phyloP scores from a whole-genome alignment of 2,329 filamentous ascomycete genomes.

The Clonostachys byssicola region DNA sequence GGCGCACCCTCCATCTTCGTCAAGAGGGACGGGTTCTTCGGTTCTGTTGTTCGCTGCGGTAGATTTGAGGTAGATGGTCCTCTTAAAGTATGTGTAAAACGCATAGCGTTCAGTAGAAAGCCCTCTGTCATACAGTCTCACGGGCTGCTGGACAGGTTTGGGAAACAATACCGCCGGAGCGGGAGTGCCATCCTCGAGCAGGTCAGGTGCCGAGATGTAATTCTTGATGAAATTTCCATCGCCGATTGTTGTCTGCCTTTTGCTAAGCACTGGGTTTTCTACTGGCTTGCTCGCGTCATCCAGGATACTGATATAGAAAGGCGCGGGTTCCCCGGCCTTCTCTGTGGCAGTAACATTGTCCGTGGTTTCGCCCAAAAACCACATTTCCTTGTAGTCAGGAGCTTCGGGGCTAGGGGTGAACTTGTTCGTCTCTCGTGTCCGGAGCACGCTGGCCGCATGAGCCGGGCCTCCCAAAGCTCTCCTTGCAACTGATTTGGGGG shows the following conservation, averaged over 20 bases:
- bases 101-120: slow-evolving; percentile 81
- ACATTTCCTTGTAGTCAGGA: slow-evolving; percentile 65
- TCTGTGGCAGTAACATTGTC: slow-evolving; percentile 62
- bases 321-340: slow-evolving; percentile 82
- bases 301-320: slow-evolving; percentile 80
- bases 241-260: slow-evolving; percentile 8
- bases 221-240: slow-evolving; percentile 12
- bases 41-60: slow-evolving; percentile 41
- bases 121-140: slow-evolving; percentile 82
- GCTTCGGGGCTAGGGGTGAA: slow-evolving; percentile 51
- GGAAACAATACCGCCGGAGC: slow-evolving; percentile 70
- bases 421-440: slow-evolving; percentile 7
- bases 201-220: slow-evolving; percentile 58
- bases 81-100: slow-evolving; percentile 90
- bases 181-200: slow-evolving; percentile 67
- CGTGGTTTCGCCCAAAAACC: slow-evolving; percentile 81
- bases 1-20: slow-evolving; percentile 49
- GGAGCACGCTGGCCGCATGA: slow-evolving; percentile 14
- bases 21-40: slow-evolving; percentile 35
- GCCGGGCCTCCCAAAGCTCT: slow-evolving; percentile 15
- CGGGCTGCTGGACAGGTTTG: slow-evolving; percentile 66
- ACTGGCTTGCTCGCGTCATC: slow-evolving; percentile 31
- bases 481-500: slow-evolving; percentile 17
- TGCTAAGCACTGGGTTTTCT: slow-evolving; percentile 14
- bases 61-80: slow-evolving; percentile 76